phyloP scores from a whole-genome alignment of 2,329 filamentous ascomycete species.

The Neofusicoccum sp. region DNA sequence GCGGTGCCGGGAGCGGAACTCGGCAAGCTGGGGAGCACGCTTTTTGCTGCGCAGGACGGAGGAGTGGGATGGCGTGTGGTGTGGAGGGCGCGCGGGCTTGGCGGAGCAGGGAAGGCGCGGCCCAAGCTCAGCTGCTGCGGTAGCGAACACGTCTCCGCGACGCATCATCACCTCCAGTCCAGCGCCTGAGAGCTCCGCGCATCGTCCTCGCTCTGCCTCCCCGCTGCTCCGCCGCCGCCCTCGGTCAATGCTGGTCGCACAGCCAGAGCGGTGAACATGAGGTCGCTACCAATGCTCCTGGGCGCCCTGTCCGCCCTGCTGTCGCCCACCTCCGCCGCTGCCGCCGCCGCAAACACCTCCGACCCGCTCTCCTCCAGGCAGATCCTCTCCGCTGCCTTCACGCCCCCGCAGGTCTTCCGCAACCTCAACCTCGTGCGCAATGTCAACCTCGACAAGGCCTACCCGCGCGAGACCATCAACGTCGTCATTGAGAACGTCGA shows the following conservation, averaged over 20 bases:
- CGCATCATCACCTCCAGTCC: constrained; percentile 31
- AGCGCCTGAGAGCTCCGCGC: constrained; percentile 22
- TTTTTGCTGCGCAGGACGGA: constrained; percentile 15
- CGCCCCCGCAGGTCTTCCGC: constrained; percentile 86
- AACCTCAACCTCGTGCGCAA: constrained; percentile 88
- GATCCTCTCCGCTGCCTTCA: constrained; percentile 60
- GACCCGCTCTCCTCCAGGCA: constrained; percentile 55
- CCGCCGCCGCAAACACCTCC: constrained; percentile 58
- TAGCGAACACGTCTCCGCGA: constrained; percentile 36
- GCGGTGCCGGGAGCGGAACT: neutral
- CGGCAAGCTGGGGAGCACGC: constrained; percentile 12
- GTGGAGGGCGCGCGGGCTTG: constrained; percentile 20
- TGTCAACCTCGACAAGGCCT: constrained; percentile 90
- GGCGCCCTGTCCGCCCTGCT: constrained; percentile 54
- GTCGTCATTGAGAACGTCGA: constrained; percentile 90
- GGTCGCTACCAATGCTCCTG: constrained; percentile 35
- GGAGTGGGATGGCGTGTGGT: constrained; percentile 22
- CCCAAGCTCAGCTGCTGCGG: constrained; percentile 16
- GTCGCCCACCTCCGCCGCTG: constrained; percentile 55
- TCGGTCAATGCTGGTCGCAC: constrained; percentile 32
- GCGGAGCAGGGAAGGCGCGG: constrained; percentile 23
- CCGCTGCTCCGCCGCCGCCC: constrained; percentile 22
- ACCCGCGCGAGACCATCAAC: constrained; percentile 86
- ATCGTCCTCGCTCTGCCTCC: constrained; percentile 18
- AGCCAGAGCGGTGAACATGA: constrained; percentile 37